These are phyloP conservation scores for Apiospora malaysiana DNA, from an alignment of 2,329 filamentous ascomycete genomes.

Conservation along the genomic window DNA sequence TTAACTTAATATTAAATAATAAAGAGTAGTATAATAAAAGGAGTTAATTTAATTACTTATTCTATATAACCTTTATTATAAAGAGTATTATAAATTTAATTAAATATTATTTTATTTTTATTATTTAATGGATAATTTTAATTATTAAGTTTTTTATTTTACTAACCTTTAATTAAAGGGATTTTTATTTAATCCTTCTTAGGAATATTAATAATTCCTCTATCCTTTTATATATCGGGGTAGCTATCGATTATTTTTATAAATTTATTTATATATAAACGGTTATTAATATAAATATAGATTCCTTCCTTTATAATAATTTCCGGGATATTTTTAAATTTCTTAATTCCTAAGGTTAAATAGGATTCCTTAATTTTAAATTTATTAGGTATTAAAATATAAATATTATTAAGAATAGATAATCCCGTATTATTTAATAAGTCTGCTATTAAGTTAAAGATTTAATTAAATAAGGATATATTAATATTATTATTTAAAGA, in stretches of 20 bases:
- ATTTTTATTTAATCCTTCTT: neutral
- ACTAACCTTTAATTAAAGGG: neutral
- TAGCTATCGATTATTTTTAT: neutral
- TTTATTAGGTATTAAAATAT: neutral
- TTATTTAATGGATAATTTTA: neutral
- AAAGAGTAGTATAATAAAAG: neutral
- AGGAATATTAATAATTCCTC: neutral
- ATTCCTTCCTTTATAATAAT: neutral
- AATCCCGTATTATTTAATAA: too few relatives aligned
- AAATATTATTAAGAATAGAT: neutral
- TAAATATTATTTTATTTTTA: neutral
- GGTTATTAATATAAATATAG: neutral
- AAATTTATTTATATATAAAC: neutral
- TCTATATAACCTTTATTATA: neutral
- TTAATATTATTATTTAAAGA: neutral
- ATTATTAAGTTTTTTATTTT: neutral
- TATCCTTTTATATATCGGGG: neutral
- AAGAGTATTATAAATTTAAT: neutral
- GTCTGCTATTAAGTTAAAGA: neutral
- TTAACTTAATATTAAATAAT: neutral
- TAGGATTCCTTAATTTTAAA: neutral
- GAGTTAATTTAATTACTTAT: neutral
- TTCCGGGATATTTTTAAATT: neutral
- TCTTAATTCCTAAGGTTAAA: neutral
- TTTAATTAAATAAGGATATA: neutral